Conservation (phyloP, 1,284 basidiomycete species). For the Exobasidium cylindrosporum region DNA sequence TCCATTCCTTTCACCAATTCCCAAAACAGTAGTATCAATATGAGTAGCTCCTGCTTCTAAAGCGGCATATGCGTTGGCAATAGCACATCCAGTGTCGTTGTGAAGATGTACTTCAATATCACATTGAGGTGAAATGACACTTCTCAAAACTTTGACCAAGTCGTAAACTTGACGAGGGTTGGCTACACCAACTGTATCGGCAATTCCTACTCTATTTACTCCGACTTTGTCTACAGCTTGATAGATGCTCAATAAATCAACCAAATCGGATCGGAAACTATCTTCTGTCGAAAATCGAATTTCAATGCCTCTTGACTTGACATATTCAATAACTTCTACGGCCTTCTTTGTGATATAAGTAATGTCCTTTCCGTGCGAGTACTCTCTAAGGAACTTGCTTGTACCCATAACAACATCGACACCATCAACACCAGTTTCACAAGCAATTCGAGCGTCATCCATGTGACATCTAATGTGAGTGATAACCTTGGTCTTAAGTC, state of each 20-base stretch:
- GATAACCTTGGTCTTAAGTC: slow-evolving; percentile 92
- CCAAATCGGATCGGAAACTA: slow-evolving; percentile 98
- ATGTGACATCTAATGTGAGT: slow-evolving; percentile 99
- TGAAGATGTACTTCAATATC: slow-evolving; percentile 98
- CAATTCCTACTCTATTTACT: slow-evolving; percentile 97
- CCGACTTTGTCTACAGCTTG: slow-evolving; percentile 99
- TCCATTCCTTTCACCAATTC: slow-evolving; percentile 98
- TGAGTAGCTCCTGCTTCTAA: slow-evolving; percentile 98
- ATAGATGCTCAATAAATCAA: slow-evolving; percentile 97
- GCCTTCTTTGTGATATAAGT: slow-evolving; percentile 96
- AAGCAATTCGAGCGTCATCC: slow-evolving; percentile 97
- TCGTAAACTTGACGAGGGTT: slow-evolving; percentile 99
- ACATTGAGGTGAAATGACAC: slow-evolving; percentile 63
- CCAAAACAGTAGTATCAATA: slow-evolving; percentile 81
- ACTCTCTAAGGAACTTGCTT: slow-evolving; percentile 96
- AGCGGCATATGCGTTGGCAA: slow-evolving; percentile 97
- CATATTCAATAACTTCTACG: slow-evolving; percentile 97
- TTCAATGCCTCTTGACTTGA: slow-evolving; percentile 99
- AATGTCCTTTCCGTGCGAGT: slow-evolving; percentile 99
- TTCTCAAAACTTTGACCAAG: slow-evolving; percentile 89
- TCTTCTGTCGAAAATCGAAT: slow-evolving; percentile 99
- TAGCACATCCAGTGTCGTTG: slow-evolving; percentile 90
- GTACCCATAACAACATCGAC: slow-evolving; percentile 99
- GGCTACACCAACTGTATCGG: slow-evolving; percentile 98
- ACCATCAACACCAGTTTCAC: slow-evolving; percentile 96